Evolutionary conservation across 2,329 filamentous ascomycete genomes (phyloP), one percentile per base, ranked within the genome.

Genomic region (Alternaria postmessia): DNA sequence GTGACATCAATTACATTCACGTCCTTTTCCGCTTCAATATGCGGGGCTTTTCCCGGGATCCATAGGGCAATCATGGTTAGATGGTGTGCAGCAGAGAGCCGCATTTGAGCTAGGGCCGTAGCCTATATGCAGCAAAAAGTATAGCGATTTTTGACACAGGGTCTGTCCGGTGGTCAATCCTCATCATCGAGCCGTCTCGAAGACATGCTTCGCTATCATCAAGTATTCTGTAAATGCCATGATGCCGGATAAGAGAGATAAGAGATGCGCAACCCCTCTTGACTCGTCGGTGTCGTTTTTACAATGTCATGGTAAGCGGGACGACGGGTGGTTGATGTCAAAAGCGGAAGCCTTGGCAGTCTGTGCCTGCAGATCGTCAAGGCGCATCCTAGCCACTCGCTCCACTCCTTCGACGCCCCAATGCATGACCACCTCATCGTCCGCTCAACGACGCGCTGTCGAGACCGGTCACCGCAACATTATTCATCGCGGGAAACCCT

Each of bases 1-100:
- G 64, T 62, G 24, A 58, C 62, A 63, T 70, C 70, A 76, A 75
- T 74, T 71, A 73, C 47, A 55, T 38, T 28, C 41, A 34, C 43
- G 57, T 38, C 30, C 30, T 47, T 24, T 59, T 32, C 49, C 59
- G 62, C 61, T 57, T 61, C 32, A 43, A 66, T 24, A 64, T 61
- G 66, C 54, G 30, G 46, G 69, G 16, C 32, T 30, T 30, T 41
- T 38, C 22, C 24, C 36, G 34, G 61, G 59, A 54, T 24, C 30
- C 46, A 58, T 41, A 44, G 44, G 56, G 54, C 43, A 28, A 54
- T 41, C 34, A 34, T 54, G 20, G 42, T 22, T 54, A 38, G 30
- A 49, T 38, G 14, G 46, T 49, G 32, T 49, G 46, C 47, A 49
- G 39, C 36, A 43, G 28, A 49, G 53, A 65, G 65, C 62, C 58